Evolutionary conservation across 129 eudicot species (phyloP).

Genomic region (Logfia minima): DNA sequence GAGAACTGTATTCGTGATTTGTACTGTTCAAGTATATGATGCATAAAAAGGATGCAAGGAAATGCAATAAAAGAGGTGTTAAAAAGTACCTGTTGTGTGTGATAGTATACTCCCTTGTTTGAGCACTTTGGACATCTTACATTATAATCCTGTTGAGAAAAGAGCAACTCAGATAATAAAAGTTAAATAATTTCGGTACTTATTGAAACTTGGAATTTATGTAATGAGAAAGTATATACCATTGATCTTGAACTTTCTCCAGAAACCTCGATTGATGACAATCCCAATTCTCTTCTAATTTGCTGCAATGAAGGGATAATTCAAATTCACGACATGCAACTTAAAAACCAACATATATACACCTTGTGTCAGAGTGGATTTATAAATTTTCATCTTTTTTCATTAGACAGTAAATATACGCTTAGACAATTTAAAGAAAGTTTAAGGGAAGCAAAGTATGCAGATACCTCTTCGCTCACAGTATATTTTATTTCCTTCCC

Average conservation of each 20-base stretch:
- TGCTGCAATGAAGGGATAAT: constrained; percentile 27
- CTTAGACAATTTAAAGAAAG: background rate
- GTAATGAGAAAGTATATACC: constrained; percentile 27
- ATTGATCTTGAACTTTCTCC: constrained; percentile 47
- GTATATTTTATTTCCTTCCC: constrained; percentile 47
- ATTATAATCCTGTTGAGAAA: constrained; percentile 46
- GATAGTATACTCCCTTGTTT: constrained; percentile 48
- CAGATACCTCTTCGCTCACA: constrained; percentile 49
- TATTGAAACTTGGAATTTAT: background rate
- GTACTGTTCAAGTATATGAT: constrained; percentile 12
- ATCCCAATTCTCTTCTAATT: constrained; percentile 50
- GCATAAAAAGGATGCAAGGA: background rate
- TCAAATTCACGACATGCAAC: background rate
- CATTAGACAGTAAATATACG: background rate
- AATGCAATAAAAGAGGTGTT: background rate
- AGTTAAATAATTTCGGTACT: background rate
- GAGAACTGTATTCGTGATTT: constrained; percentile 1
- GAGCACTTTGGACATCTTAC: constrained; percentile 49
- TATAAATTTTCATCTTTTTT: background rate
- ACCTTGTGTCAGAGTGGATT: background rate
- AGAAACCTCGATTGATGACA: constrained; percentile 43
- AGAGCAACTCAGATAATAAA: background rate
- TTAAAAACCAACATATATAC: background rate
- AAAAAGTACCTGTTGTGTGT: constrained; percentile 44
- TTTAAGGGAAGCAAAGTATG: background rate